Conservation (phyloP, 345 rosid species). For the Lepidium didymum region DNA sequence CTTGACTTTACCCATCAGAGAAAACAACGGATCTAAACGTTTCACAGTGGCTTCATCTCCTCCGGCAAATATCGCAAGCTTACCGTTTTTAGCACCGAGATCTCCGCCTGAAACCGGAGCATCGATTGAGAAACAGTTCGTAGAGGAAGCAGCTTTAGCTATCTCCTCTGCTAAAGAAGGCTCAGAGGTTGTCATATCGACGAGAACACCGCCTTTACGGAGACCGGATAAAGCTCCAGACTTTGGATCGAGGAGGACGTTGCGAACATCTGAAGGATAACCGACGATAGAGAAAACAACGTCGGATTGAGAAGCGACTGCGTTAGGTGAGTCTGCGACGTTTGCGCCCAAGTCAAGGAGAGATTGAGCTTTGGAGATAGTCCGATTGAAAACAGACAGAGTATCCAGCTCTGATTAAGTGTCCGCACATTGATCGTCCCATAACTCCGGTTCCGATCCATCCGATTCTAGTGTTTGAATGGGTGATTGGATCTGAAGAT, state of each 20-base stretch:
- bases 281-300: constrained; percentile 95
- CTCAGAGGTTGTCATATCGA: constrained; percentile 96
- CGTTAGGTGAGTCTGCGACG: constrained; percentile 54
- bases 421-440: constrained; percentile 83
- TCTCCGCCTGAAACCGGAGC: constrained; percentile 83
- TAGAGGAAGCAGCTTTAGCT: constrained; percentile 44
- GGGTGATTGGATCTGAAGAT: constrained; percentile 30
- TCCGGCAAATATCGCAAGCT: constrained; percentile 70
- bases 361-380: constrained; percentile 70
- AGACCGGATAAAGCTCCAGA: constrained; percentile 75
- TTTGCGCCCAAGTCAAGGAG: constrained; percentile 69
- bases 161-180: constrained; percentile 85
- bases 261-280: constrained; percentile 80
- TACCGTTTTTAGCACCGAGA: constrained; percentile 61
- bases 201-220: constrained; percentile 62
- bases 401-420: constrained; percentile 75
- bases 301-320: constrained; percentile 67
- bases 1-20: constrained; percentile 62
- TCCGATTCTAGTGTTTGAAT: constrained; percentile 72
- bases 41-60: constrained; percentile 47
- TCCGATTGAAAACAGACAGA: constrained; percentile 78
- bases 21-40: constrained; percentile 49
- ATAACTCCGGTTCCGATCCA: constrained; percentile 95
- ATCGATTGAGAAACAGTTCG: constrained; percentile 56
- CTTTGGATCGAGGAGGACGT: constrained; percentile 64